phyloP scores from a whole-genome alignment of 2,329 filamentous ascomycete species.

The Bipolaris cookei region DNA sequence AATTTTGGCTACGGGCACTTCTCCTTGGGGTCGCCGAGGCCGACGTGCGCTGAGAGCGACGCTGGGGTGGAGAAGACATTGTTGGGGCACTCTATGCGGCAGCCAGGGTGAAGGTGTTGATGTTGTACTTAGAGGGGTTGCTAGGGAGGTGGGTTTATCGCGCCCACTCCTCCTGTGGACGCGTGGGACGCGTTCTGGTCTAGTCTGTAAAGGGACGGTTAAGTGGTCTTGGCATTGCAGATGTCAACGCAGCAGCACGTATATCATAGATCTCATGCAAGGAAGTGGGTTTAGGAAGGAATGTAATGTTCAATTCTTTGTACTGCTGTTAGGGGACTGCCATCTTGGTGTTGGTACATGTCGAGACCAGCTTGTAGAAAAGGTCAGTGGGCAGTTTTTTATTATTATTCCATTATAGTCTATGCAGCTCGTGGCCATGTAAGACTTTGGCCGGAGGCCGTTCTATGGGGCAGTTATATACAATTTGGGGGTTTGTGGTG shows the following conservation, averaged over 20 bases:
- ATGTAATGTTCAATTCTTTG: neutral
- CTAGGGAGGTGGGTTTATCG: conserved; percentile 24
- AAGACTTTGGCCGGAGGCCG: too few species aligned
- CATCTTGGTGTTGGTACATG: neutral
- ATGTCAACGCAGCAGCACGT: neutral
- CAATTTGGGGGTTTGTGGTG: too few species aligned
- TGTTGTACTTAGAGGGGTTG: conserved; percentile 17
- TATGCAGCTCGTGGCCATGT: too few species aligned
- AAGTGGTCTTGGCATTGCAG: conserved; percentile 16
- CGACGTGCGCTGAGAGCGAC: conserved; percentile 62
- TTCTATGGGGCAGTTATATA: too few species aligned
- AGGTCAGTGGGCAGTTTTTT: conserved; percentile 14
- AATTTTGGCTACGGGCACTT: conserved; percentile 59
- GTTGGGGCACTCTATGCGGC: conserved; percentile 16
- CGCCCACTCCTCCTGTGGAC: conserved; percentile 26
- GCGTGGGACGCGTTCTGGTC: conserved; percentile 33
- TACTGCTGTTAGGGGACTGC: neutral
- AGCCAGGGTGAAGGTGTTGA: conserved; percentile 9
- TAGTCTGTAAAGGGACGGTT: conserved; percentile 18
- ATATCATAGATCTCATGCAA: neutral
- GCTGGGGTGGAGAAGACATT: conserved; percentile 69
- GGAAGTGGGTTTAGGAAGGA: neutral
- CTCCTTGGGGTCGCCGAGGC: conserved; percentile 63
- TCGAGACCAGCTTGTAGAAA: conserved; percentile 1
- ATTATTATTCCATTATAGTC: too few species aligned